phyloP scores from a whole-genome alignment of 345 rosid genomes.

The Salix koriyanagi region DNA sequence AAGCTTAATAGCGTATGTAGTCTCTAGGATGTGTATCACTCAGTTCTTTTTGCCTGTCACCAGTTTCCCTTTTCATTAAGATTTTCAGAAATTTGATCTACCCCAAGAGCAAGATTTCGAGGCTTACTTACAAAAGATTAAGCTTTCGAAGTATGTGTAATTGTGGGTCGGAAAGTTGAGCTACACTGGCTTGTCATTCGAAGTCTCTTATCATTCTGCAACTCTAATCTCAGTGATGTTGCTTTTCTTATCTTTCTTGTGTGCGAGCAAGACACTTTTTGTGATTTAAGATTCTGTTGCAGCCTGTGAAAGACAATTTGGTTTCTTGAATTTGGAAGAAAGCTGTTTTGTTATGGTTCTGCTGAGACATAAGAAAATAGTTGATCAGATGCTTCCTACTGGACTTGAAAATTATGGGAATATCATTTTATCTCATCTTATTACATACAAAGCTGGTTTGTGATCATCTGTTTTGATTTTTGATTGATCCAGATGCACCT shows the following conservation, averaged over 20 bases:
- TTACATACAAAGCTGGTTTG: background rate
- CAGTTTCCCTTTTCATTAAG: background rate
- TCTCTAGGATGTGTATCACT: background rate
- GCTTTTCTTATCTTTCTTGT: background rate
- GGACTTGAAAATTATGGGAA: slow-evolving; percentile 1
- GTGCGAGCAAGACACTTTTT: too few species aligned
- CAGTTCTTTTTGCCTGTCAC: background rate
- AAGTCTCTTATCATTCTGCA: background rate
- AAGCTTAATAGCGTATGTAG: slow-evolving; percentile 7
- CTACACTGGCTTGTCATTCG: background rate
- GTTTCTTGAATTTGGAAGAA: background rate
- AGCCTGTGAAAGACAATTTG: background rate
- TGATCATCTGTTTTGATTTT: slow-evolving; percentile 12
- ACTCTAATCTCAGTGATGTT: background rate
- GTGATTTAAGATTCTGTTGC: background rate
- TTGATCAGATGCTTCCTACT: background rate
- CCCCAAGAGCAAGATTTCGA: background rate
- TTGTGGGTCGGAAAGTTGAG: background rate
- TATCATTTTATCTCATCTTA: background rate
- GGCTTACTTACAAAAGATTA: background rate
- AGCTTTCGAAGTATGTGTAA: background rate
- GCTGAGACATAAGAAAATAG: background rate
- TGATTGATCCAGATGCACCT: slow-evolving; percentile 37
- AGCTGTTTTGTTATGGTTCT: background rate
- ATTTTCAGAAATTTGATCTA: background rate